Conservation (phyloP, 495 filamentous ascomycete genomes). For the Talaromyces adpressus region DNA sequence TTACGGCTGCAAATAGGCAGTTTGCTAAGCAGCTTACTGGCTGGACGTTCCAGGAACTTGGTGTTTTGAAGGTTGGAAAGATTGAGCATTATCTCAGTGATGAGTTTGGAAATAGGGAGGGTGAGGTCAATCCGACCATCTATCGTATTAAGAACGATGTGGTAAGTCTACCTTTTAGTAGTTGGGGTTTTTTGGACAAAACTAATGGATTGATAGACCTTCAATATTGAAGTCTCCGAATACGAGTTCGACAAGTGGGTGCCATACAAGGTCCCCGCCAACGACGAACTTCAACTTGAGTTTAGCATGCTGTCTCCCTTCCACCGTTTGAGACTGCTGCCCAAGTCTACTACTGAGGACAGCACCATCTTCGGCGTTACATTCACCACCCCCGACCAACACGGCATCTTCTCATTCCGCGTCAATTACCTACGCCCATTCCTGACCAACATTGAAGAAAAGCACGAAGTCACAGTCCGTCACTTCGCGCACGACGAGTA, state of each 20-base stretch:
- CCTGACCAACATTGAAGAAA: conserved; percentile 84
- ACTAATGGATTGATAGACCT: conserved; percentile 53
- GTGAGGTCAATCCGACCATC: conserved; percentile 70
- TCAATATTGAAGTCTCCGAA: conserved; percentile 82
- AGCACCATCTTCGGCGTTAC: conserved; percentile 65
- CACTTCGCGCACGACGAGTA: conserved; percentile 98
- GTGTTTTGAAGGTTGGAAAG: conserved; percentile 78
- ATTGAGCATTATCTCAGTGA: conserved; percentile 70
- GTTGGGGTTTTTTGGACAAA: conserved; percentile 7
- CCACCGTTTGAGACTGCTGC: conserved; percentile 75
- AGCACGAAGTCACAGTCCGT: conserved; percentile 85
- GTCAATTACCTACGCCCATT: conserved; percentile 96
- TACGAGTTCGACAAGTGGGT: conserved; percentile 61
- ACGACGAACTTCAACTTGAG: conserved; percentile 81
- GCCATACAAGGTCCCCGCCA: conserved; percentile 62
- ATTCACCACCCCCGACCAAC: conserved; percentile 87
- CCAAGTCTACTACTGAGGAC: conserved; percentile 50
- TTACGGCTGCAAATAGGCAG: conserved; percentile 66
- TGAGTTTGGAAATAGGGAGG: conserved; percentile 26
- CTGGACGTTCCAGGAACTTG: conserved; percentile 93
- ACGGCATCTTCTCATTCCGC: conserved; percentile 96
- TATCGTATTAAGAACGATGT: conserved; percentile 97
- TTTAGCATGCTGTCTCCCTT: conserved; percentile 98
- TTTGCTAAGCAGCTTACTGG: conserved; percentile 77
- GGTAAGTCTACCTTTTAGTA: conserved; percentile 46